phyloP scores from a whole-genome alignment of 371 early-diverging fungal genomes.

The Syncephalastrum monosporum region DNA sequence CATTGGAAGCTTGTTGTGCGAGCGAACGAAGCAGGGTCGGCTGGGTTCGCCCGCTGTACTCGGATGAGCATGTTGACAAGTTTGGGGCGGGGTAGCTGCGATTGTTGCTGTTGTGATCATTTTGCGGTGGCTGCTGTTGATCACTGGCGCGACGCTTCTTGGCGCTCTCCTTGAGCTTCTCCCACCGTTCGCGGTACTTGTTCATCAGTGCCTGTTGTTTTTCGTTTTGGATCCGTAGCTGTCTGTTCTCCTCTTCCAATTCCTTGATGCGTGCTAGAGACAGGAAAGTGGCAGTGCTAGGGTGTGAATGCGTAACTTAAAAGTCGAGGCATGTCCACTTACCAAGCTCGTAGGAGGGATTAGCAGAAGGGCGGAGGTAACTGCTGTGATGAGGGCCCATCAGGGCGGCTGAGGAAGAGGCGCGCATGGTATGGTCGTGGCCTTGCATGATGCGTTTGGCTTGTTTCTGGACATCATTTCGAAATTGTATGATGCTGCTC shows the following conservation, averaged over 20 bases:
- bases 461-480: conserved; percentile 75
- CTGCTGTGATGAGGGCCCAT: conserved; percentile 1
- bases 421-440: conserved; percentile 30
- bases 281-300: no score
- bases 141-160: conserved; percentile 55
- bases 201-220: conserved; percentile 56
- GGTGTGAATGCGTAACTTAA: no score
- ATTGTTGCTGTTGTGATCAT: conserved; percentile 3
- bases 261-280: conserved; percentile 38
- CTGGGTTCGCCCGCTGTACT: conserved; percentile 6
- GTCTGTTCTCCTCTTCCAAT: conserved; percentile 58
- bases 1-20: conserved; percentile 20
- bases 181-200: conserved; percentile 87
- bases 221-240: conserved; percentile 47
- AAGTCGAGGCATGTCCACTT: no score
- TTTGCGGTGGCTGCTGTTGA: conserved; percentile 9
- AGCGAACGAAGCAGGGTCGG: conserved; percentile 19
- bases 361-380: neutral
- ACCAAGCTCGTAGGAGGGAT: no score
- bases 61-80: conserved; percentile 8
- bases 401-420: conserved; percentile 19
- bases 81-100: neutral
- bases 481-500: conserved; percentile 76
- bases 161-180: conserved; percentile 85
- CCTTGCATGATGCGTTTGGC: conserved; percentile 48